Evolutionary conservation across 2,329 filamentous ascomycete species (phyloP).

Genomic region (Xylaria sp.): DNA sequence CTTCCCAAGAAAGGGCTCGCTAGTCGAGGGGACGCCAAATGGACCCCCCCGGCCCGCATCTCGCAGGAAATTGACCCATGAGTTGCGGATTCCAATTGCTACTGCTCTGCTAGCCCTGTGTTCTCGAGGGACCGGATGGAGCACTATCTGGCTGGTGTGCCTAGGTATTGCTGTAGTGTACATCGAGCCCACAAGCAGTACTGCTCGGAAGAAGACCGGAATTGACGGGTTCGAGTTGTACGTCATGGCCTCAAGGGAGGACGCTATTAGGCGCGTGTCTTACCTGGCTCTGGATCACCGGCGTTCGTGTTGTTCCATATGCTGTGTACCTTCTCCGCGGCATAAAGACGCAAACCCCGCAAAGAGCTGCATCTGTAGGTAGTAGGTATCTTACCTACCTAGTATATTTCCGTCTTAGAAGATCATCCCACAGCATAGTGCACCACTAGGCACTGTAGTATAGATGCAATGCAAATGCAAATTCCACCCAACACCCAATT

Average conservation of each 20-base stretch:
- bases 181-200: background rate
- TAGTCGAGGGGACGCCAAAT: slow-evolving; percentile 49
- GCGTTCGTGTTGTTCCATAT: slow-evolving; percentile 39
- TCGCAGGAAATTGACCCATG: slow-evolving; percentile 40
- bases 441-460: background rate
- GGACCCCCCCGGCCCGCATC: slow-evolving; percentile 43
- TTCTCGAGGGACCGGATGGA: slow-evolving; percentile 34
- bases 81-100: slow-evolving; percentile 45
- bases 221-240: slow-evolving; percentile 9
- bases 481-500: slow-evolving; percentile 34
- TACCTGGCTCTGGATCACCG: slow-evolving; percentile 38
- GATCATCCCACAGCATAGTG: slow-evolving; percentile 30
- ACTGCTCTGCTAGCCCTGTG: slow-evolving; percentile 46
- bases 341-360: slow-evolving; percentile 41
- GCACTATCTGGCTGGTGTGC: background rate
- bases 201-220: background rate
- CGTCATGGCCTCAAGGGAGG: slow-evolving; percentile 10
- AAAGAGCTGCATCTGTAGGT: slow-evolving; percentile 17
- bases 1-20: slow-evolving; percentile 49
- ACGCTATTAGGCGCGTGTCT: slow-evolving; percentile 38
- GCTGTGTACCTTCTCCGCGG: slow-evolving; percentile 37
- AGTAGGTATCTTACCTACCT: background rate
- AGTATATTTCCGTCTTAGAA: slow-evolving; percentile 8
- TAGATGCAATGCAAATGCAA: slow-evolving; percentile 33
- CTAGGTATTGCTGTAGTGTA: background rate